These are phyloP conservation scores for Colletotrichum aenigma DNA, from an alignment of 2,329 filamentous ascomycete species.

Conservation along the genomic window DNA sequence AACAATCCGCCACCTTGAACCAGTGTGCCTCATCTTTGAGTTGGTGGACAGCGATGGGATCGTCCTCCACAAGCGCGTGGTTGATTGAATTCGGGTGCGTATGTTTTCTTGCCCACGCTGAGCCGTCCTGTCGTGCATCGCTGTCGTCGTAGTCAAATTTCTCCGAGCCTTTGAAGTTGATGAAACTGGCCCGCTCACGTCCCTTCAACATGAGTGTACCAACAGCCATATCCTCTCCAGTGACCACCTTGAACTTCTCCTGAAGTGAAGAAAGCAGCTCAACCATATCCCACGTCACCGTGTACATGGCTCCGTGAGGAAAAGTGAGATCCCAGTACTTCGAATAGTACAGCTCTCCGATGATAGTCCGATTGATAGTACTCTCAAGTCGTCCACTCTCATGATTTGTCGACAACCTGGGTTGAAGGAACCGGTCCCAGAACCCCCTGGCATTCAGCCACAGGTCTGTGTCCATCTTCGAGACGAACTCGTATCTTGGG, in stretches of 20 bases:
- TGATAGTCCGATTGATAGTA: conserved; percentile 27
- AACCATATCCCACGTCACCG: conserved; percentile 35
- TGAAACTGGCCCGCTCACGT: conserved; percentile 25
- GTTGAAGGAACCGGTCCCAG: conserved; percentile 31
- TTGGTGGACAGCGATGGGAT: conserved; percentile 29
- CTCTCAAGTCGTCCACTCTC: conserved; percentile 4
- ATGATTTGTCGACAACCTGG: conserved; percentile 21
- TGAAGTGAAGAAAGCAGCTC: conserved; percentile 30
- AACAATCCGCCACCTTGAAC: conserved; percentile 32
- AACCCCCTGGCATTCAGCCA: conserved; percentile 35
- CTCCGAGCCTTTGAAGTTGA: conserved; percentile 31
- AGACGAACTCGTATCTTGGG: conserved; percentile 31
- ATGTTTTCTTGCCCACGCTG: conserved; percentile 28
- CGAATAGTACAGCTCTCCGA: conserved; percentile 32
- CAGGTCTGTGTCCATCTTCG: conserved; percentile 36
- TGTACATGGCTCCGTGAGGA: conserved; percentile 37
- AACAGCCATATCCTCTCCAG: conserved; percentile 33
- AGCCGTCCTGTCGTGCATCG: conserved; percentile 29
- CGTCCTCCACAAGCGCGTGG: conserved; percentile 27
- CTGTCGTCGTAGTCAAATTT: conserved; percentile 34
- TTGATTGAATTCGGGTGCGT: conserved; percentile 26
- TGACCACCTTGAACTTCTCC: conserved; percentile 25
- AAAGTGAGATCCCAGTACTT: conserved; percentile 27
- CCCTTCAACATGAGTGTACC: conserved; percentile 31
- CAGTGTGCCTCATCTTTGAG: conserved; percentile 29